Conservation (phyloP, 257 asterid genomes). For the Solanum medicagineum region DNA sequence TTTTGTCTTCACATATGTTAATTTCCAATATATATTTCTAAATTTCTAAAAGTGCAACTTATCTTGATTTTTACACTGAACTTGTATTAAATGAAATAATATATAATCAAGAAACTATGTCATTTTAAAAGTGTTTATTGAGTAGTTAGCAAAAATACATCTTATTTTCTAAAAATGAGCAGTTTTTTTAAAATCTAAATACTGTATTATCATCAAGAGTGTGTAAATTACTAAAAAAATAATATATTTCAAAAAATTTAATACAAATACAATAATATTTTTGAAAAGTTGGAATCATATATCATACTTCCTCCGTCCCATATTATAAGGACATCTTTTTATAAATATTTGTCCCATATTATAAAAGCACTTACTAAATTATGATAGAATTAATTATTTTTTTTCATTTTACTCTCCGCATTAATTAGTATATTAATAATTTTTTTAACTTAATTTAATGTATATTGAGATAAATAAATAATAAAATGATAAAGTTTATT, state of each 20-base stretch:
- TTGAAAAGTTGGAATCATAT: background rate
- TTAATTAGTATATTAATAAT: no score
- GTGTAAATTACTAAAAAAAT: background rate
- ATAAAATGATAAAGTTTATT: no score
- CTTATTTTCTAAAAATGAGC: no score
- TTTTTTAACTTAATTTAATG: no score
- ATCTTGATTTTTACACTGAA: background rate
- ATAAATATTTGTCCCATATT: no score
- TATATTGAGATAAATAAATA: no score
- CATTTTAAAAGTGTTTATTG: no score
- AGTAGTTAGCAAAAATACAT: no score
- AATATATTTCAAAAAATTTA: background rate
- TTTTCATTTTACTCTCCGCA: no score
- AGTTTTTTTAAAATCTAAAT: background rate
- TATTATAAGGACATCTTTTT: no score
- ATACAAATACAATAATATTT: background rate
- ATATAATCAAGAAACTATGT: background rate
- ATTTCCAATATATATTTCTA: background rate
- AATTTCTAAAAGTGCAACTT: background rate
- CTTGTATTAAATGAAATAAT: background rate
- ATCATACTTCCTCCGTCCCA: background rate
- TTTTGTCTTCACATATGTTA: background rate
- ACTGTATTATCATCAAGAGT: background rate
- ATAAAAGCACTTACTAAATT: no score
- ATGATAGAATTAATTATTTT: no score